These are phyloP conservation scores for Xylariaceae sp. DNA, from an alignment of 2,329 filamentous ascomycete genomes.

Conservation along the genomic window DNA sequence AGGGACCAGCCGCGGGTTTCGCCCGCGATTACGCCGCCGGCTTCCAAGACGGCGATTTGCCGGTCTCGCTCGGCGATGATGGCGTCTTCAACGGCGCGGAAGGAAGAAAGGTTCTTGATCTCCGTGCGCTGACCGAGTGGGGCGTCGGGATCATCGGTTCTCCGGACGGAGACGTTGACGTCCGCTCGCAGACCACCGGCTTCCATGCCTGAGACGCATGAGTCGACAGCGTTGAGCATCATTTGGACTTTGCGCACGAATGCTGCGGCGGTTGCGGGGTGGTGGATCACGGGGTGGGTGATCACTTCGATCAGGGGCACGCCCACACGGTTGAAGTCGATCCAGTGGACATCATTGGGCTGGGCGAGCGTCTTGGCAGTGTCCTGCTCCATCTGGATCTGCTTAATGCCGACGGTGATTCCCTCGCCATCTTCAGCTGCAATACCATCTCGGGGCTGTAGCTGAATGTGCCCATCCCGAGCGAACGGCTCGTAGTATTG, in stretches of 20 bases:
- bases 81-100: conserved; percentile 92
- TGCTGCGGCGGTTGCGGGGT: conserved; percentile 80
- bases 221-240: conserved; percentile 71
- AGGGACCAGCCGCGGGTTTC: conserved; percentile 94
- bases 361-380: conserved; percentile 89
- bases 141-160: conserved; percentile 39
- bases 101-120: conserved; percentile 94
- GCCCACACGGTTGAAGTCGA: conserved; percentile 93
- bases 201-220: conserved; percentile 90
- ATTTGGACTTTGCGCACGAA: conserved; percentile 84
- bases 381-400: conserved; percentile 96
- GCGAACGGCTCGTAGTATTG: conserved; percentile 80
- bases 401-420: conserved; percentile 78
- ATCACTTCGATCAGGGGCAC: conserved; percentile 93
- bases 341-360: conserved; percentile 64
- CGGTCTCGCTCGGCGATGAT: conserved; percentile 86
- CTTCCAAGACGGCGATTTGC: conserved; percentile 75
- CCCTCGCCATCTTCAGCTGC: conserved; percentile 64
- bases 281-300: conserved; percentile 80
- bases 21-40: conserved; percentile 67
- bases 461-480: conserved; percentile 63
- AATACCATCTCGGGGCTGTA: conserved; percentile 74
- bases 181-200: conserved; percentile 84
- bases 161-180: conserved; percentile 86
- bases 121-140: conserved; percentile 80